phyloP scores from a whole-genome alignment of 371 early-diverging fungal species.

The Mortierella sp. region DNA sequence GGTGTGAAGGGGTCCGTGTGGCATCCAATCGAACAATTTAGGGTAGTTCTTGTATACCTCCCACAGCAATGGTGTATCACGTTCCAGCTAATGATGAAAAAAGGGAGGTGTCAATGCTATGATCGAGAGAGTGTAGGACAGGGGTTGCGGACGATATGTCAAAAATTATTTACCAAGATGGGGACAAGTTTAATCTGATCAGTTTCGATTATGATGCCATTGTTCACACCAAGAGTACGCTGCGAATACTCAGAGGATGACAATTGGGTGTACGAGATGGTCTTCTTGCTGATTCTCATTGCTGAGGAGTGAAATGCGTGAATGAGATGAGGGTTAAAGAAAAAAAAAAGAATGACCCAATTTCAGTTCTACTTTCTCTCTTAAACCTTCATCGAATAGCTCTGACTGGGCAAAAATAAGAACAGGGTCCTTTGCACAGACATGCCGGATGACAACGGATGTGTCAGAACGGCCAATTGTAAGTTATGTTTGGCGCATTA shows the following conservation, averaged over 20 bases:
- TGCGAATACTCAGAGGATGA: constrained; percentile 26
- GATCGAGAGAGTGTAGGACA: background rate
- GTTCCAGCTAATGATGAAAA: constrained; percentile 20
- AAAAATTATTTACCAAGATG: constrained; percentile 16
- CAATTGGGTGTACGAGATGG: constrained; percentile 26
- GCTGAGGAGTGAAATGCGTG: background rate
- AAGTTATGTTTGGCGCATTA: too few relatives aligned
- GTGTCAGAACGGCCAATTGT: background rate
- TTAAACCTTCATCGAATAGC: too few relatives aligned
- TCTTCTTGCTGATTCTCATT: constrained; percentile 9
- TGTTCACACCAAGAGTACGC: constrained; percentile 33
- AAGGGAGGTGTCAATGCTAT: background rate
- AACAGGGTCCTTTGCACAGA: background rate
- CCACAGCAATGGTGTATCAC: constrained; percentile 41
- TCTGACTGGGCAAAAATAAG: too few relatives aligned
- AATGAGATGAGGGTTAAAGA: background rate
- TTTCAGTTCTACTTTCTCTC: background rate
- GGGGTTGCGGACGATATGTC: background rate
- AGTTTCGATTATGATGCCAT: constrained; percentile 36
- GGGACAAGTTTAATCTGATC: constrained; percentile 41
- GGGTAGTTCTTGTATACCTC: constrained; percentile 36
- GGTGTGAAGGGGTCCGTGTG: constrained; percentile 15
- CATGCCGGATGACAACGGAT: background rate
- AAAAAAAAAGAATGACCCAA: background rate
- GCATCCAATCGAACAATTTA: constrained; percentile 31